Evolutionary conservation across 2,329 filamentous ascomycete genomes (phyloP).

Genomic region (Fusarium sulawesiense): DNA sequence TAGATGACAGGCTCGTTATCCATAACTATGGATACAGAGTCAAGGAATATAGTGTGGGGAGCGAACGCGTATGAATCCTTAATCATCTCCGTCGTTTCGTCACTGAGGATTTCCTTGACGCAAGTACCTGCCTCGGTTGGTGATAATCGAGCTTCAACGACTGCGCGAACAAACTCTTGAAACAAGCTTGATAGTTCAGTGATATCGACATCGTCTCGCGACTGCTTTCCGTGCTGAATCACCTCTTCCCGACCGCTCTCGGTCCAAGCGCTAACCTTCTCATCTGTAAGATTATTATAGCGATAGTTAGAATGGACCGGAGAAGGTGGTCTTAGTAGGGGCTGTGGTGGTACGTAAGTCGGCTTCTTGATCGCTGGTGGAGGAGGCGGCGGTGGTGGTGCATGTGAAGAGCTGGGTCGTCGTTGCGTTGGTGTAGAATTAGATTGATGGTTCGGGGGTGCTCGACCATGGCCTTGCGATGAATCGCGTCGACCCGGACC

Average conservation of each 20-base stretch:
- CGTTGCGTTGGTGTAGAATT: slow-evolving; percentile 42
- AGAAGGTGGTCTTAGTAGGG: slow-evolving; percentile 45
- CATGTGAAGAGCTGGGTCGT: slow-evolving; percentile 39
- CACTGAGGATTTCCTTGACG: slow-evolving; percentile 78
- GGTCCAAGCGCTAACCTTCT: slow-evolving; percentile 74
- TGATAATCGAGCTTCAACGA: slow-evolving; percentile 75
- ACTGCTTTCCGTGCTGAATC: slow-evolving; percentile 71
- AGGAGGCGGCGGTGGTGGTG: slow-evolving; percentile 40
- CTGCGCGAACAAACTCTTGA: slow-evolving; percentile 85
- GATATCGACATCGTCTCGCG: slow-evolving; percentile 74
- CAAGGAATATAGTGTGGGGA: slow-evolving; percentile 79
- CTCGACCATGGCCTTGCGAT: slow-evolving; percentile 52
- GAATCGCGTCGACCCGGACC: slow-evolving; percentile 65
- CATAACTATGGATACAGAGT: slow-evolving; percentile 82
- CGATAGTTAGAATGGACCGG: slow-evolving; percentile 65
- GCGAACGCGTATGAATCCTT: slow-evolving; percentile 67
- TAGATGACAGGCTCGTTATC: slow-evolving; percentile 71
- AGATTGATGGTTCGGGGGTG: slow-evolving; percentile 42
- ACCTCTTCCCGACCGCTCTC: slow-evolving; percentile 74
- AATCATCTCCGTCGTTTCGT: slow-evolving; percentile 63
- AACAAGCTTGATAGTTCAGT: slow-evolving; percentile 78
- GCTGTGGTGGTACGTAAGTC: slow-evolving; percentile 39
- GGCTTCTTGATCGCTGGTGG: slow-evolving; percentile 39
- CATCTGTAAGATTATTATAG: slow-evolving; percentile 81
- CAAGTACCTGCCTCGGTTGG: slow-evolving; percentile 76